A percentile compares a stretch with the other conserved stretches of the same genome.
Evolutionary conservation across 1,284 basidiomycete species (phyloP).

Genomic region (Sporisorium scitamineum): DNA sequence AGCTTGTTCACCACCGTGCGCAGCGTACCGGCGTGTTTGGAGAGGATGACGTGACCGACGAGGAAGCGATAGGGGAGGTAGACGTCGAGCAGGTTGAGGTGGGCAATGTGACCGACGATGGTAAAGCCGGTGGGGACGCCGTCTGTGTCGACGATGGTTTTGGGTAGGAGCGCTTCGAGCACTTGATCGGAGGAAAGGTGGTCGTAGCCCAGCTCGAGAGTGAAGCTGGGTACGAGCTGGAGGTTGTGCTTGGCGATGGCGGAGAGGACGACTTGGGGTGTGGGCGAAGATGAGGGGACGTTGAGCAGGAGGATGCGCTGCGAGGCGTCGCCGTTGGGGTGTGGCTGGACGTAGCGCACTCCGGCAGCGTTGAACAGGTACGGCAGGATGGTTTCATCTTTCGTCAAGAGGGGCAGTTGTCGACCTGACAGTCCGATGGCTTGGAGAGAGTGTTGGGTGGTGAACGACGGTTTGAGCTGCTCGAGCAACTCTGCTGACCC

Average conservation of each 20-base stretch:
- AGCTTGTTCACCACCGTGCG: slow-evolving; percentile 96
- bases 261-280: slow-evolving; percentile 18
- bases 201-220: slow-evolving; percentile 34
- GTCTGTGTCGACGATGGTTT: slow-evolving; percentile 68
- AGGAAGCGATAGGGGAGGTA: slow-evolving; percentile 90
- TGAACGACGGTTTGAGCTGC: slow-evolving; percentile 29
- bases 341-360: slow-evolving; percentile 40
- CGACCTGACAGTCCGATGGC: slow-evolving; percentile 36
- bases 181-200: slow-evolving; percentile 43
- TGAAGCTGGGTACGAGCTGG: slow-evolving; percentile 5
- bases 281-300: slow-evolving; percentile 20
- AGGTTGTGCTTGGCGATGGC: slow-evolving; percentile 14
- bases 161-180: slow-evolving; percentile 41
- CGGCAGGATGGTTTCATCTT: slow-evolving; percentile 26
- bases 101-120: slow-evolving; percentile 87
- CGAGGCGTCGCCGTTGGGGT: slow-evolving; percentile 34
- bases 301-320: slow-evolving; percentile 45
- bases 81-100: slow-evolving; percentile 89
- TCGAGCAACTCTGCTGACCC: slow-evolving; percentile 30
- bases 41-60: slow-evolving; percentile 85
- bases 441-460: slow-evolving; percentile 25
- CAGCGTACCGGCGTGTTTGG: slow-evolving; percentile 75
- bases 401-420: slow-evolving; percentile 29
- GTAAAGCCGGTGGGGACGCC: slow-evolving; percentile 89
- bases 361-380: slow-evolving; percentile 43